Base-by-base conservation (phyloP, 805 yeast species). In the Monosporozyma unispora region DNA sequence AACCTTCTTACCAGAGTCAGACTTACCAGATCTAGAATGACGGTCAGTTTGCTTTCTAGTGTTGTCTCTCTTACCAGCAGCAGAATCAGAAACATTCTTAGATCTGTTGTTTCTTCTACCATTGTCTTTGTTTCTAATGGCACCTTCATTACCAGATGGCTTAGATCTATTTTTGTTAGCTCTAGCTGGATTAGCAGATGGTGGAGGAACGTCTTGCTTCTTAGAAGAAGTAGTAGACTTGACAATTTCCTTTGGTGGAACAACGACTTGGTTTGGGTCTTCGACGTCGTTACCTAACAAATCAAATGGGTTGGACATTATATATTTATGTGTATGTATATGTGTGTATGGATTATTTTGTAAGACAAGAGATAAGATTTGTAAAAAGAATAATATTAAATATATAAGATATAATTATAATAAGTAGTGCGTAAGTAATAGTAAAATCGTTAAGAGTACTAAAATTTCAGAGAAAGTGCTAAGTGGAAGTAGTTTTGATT, bases 261-360 rank as follows among this genome's bases (percentile, higher is more conserved):
- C 70, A 50, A 74, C 67, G 55, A 79, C 79, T 49, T 74, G 74
- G 65, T 75, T 78, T 63, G 80, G 84, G 72, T 83, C 95, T 69
- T 85, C 90, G 62, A 85, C 87, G 76, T 87, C 95, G 81, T 87
- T 86, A 70, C 77, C 93, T 76, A 86, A 77, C 71, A 85, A 79
- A 72, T 79, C 86, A 72, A 76, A 86, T 70, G 87, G 86, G 76
- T 86, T 86, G 54, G 64, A 58, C 61, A 58, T 58, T 48, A 37
- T 46, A 25, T 19, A 35, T 38, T 22, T 25, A 28, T 48, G 28
- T 29, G 11, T 46, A 44, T 37, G 22, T 29, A 31, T 44, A 18
- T 47, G 40, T 25, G 40, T 33, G 40, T 33, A 35, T 27, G 27
- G 41, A 22, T 29, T 18, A 4, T 19, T 28, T 14, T 25, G 14